Evolutionary conservation across 1,284 basidiomycete species (phyloP).

Genomic region (Blastosporella zonata): DNA sequence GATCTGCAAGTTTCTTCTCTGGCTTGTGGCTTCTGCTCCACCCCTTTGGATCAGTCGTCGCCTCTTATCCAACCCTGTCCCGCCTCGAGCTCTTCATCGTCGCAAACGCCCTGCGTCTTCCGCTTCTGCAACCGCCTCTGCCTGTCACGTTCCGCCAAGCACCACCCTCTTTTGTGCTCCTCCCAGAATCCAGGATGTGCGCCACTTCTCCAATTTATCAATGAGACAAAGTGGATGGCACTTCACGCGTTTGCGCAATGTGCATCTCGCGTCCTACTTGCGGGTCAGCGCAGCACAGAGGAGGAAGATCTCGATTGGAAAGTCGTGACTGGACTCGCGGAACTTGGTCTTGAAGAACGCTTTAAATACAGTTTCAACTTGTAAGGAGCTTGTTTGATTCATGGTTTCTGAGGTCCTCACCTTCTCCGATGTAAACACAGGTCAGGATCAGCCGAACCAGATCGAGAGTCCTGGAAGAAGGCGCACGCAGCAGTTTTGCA

Average conservation of each 20-base stretch:
- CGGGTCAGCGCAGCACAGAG: slow-evolving; percentile 46
- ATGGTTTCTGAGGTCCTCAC: not conserved
- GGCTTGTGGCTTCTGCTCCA: slow-evolving; percentile 69
- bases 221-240: slow-evolving; percentile 65
- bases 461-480: slow-evolving; percentile 60
- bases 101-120: slow-evolving; percentile 46
- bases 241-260: slow-evolving; percentile 70
- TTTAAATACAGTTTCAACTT: slow-evolving; percentile 51
- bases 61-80: slow-evolving; percentile 50
- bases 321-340: slow-evolving; percentile 51
- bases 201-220: slow-evolving; percentile 59
- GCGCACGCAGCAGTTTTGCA: slow-evolving; percentile 55
- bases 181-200: slow-evolving; percentile 67
- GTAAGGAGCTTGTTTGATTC: slow-evolving; percentile 16
- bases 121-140: slow-evolving; percentile 83
- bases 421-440: slow-evolving; percentile 11
- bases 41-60: slow-evolving; percentile 47
- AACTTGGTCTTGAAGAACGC: slow-evolving; percentile 65
- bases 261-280: slow-evolving; percentile 61
- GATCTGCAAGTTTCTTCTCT: slow-evolving; percentile 54
- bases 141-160: slow-evolving; percentile 53
- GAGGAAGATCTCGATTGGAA: slow-evolving; percentile 47
- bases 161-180: slow-evolving; percentile 74
- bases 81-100: slow-evolving; percentile 34
- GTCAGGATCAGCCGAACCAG: slow-evolving; percentile 43